phyloP scores from a whole-genome alignment of 306 rosid genomes.

The Elaeagnus macrophylla region DNA sequence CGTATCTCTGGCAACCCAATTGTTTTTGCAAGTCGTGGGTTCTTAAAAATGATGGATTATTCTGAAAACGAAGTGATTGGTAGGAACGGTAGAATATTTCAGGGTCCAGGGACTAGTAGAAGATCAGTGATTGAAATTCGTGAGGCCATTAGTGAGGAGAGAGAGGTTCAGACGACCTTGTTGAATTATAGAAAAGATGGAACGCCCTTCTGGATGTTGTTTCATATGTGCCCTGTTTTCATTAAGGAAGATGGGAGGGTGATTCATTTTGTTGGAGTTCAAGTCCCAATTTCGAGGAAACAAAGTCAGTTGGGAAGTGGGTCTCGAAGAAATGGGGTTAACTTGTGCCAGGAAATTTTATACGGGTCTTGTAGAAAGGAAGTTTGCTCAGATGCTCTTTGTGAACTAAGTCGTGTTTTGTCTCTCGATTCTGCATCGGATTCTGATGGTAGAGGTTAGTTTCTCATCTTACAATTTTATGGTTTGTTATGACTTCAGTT shows the following conservation, averaged over 20 bases:
- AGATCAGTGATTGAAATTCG: conserved; percentile 62
- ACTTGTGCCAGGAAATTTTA: conserved; percentile 21
- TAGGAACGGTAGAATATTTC: conserved; percentile 53
- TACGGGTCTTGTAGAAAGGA: conserved; percentile 69
- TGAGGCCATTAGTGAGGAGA: conserved; percentile 77
- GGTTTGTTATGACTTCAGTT: background rate
- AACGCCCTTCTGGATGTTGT: conserved; percentile 75
- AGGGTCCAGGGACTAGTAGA: conserved; percentile 60
- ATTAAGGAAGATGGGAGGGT: conserved; percentile 39
- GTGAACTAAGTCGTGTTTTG: conserved; percentile 36
- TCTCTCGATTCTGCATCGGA: conserved; percentile 37
- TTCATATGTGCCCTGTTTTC: conserved; percentile 65
- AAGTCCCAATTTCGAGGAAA: conserved; percentile 43
- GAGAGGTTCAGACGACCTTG: conserved; percentile 36
- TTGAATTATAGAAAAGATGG: conserved; percentile 80
- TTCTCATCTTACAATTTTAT: background rate
- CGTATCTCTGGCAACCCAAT: conserved; percentile 67
- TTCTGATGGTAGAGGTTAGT: conserved; percentile 51
- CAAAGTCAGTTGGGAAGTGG: conserved; percentile 22
- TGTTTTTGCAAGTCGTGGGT: conserved; percentile 73
- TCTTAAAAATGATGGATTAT: conserved; percentile 77
- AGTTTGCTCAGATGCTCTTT: conserved; percentile 51
- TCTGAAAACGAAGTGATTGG: conserved; percentile 60
- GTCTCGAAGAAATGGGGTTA: conserved; percentile 22
- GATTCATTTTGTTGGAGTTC: conserved; percentile 72